Evolutionary conservation across 2,329 filamentous ascomycete genomes (phyloP), one percentile per base, ranked within the genome.

Genomic region (Endoconidiophora polonica): DNA sequence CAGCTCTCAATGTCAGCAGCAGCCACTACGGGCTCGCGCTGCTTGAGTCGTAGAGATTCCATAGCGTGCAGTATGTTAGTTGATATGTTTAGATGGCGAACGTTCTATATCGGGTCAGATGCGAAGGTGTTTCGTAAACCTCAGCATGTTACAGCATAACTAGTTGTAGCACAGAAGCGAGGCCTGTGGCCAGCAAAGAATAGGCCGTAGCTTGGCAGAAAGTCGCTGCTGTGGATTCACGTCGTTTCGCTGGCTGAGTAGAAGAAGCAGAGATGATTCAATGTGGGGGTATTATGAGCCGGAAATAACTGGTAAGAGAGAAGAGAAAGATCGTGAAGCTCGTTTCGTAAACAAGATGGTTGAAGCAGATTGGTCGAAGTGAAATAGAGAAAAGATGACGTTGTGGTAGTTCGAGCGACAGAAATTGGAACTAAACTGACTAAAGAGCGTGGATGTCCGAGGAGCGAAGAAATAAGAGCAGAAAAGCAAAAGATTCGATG

Each of bases 1-100:
- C 83, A 91, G 63, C 76, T 80, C 64, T 90, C 85, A 56, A 88
- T 72, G 16, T 70, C 66, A 45, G 77, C 74, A 61, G 74, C 71
- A 54, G 77, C 74, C 62, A 74, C 71, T 57, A 75, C 72, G 44
- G 76, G 68, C 54, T 67, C 67, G 49, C 72, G 66, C 40, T 67
- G 65, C 61, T 75, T 76, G 39, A 76, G 63, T 57, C 68, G 70
- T 59, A 76, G 59, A 41, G 71, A 64, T 46, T 76, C 75, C 71
- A 81, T 79, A 33, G 40, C 43, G 37, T 4, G 7, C 12, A 33
- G 4, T 12, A 12, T 33, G 29, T 2, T 10, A 5, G 26, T 33
- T 33, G 12, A 16, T 38, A n/a, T 24, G 41, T 49, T 41, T 18
- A 29, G 7, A 29, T 10, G 26, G 26, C 29, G 29, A 9, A 33